A percentile compares a stretch with the other conserved stretches of the same genome.
Conservation (phyloP, 768 basidiomycete species). For the Lentinula edodes region DNA sequence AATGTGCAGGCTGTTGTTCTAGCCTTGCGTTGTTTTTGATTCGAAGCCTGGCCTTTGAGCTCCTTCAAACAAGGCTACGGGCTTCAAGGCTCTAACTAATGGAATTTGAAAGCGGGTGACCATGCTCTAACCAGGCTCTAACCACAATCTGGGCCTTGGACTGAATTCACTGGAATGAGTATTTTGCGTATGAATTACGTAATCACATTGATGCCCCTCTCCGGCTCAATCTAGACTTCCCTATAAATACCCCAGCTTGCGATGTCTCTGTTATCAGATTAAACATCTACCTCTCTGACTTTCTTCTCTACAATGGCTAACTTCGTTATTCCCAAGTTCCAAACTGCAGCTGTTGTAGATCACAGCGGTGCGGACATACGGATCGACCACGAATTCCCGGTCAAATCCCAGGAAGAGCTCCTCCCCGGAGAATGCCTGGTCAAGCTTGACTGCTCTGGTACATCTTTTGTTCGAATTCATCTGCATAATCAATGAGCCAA, state of each 20-base stretch:
- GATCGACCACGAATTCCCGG: slow-evolving; percentile 43
- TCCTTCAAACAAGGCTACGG: too few relatives aligned
- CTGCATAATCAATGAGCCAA: not conserved
- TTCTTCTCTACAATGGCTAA: not conserved
- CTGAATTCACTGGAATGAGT: not conserved
- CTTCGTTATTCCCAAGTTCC: slow-evolving; percentile 30
- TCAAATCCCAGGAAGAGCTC: slow-evolving; percentile 50
- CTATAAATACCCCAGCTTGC: not conserved
- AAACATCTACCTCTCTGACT: not conserved
- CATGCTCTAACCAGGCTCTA: too few relatives aligned
- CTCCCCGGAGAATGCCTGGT: slow-evolving; percentile 69
- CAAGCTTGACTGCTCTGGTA: slow-evolving; percentile 69
- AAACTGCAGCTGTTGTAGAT: slow-evolving; percentile 39
- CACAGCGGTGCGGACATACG: slow-evolving; percentile 28
- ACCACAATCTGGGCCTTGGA: not conserved
- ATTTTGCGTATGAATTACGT: too few relatives aligned
- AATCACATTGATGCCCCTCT: not conserved
- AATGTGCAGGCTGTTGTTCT: too few relatives aligned
- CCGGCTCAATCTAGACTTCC: not conserved
- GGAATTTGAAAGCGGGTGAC: too few relatives aligned
- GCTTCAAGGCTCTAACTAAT: too few relatives aligned
- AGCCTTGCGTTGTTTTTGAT: too few relatives aligned
- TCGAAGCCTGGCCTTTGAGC: too few relatives aligned
- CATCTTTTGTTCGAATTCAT: slow-evolving; percentile 11
- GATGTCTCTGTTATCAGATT: not conserved